A percentile compares a stretch with the other conserved stretches of the same genome.
Evolutionary conservation across 768 basidiomycete species (phyloP).

Genomic region (Serendipita indica): DNA sequence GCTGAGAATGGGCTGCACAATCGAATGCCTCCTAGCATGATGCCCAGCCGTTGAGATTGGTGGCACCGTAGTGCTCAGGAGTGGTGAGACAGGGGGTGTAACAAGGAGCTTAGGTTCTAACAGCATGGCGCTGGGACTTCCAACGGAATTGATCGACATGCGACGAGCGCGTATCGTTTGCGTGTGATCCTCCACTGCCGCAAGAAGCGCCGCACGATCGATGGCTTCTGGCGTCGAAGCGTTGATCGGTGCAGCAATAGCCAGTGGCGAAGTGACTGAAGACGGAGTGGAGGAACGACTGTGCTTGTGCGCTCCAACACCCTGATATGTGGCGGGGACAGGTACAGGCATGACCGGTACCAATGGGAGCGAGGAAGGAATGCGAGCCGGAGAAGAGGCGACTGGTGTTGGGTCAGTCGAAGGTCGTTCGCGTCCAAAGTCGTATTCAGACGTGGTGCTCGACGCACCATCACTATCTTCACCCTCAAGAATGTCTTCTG

Average conservation of each 20-base stretch:
- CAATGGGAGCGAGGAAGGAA: slow-evolving; percentile 22
- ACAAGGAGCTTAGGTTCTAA: slow-evolving; percentile 44
- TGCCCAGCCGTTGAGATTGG: slow-evolving; percentile 13
- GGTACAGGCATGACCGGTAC: slow-evolving; percentile 6
- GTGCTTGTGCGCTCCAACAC: slow-evolving; percentile 28
- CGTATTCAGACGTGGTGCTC: slow-evolving; percentile 53
- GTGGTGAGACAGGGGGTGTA: slow-evolving; percentile 59
- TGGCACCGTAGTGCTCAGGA: slow-evolving; percentile 17
- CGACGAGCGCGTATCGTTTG: slow-evolving; percentile 46
- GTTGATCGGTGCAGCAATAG: slow-evolving; percentile 70
- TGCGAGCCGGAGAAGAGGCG: slow-evolving; percentile 31
- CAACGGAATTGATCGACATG: slow-evolving; percentile 42
- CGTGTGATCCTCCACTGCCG: slow-evolving; percentile 31
- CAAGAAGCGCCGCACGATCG: slow-evolving; percentile 13
- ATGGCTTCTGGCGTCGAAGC: slow-evolving; percentile 35
- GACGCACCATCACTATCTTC: slow-evolving; percentile 35
- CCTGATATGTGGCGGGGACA: slow-evolving; percentile 19
- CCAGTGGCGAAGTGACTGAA: slow-evolving; percentile 75
- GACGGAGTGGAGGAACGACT: slow-evolving; percentile 69
- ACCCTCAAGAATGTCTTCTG: slow-evolving; percentile 12
- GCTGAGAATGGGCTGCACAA: slow-evolving; percentile 44
- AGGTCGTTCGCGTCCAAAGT: slow-evolving; percentile 31
- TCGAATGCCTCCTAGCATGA: slow-evolving; percentile 62
- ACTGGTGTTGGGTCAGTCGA: slow-evolving; percentile 55
- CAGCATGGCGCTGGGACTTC: slow-evolving; percentile 18